Percentiles rank a stretch among this genome's conserved stretches.
Evolutionary conservation across 2,329 filamentous ascomycete species (phyloP).

Genomic region (Alternaria arbusti): DNA sequence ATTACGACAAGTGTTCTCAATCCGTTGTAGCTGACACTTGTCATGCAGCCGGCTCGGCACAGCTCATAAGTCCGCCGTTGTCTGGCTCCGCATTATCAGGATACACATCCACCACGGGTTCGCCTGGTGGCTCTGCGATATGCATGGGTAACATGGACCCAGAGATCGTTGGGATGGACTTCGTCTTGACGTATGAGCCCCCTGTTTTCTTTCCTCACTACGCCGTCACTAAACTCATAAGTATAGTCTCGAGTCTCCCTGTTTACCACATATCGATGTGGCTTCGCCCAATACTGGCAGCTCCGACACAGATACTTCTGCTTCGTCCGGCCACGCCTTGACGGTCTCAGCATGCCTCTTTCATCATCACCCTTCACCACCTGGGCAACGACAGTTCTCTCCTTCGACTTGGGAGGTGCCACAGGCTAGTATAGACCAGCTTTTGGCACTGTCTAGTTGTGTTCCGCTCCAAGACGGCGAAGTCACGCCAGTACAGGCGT

Average conservation of each 20-base stretch:
- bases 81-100: not conserved
- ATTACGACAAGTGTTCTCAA: not conserved
- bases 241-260: constrained; percentile 44
- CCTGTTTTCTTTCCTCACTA: not conserved
- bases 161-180: constrained; percentile 36
- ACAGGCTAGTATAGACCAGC: constrained; percentile 22
- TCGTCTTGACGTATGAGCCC: constrained; percentile 42
- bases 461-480: constrained; percentile 31
- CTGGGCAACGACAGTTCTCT: constrained; percentile 4
- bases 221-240: not conserved
- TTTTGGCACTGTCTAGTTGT: constrained; percentile 24
- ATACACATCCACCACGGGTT: not conserved
- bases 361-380: constrained; percentile 16
- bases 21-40: not conserved
- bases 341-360: constrained; percentile 39
- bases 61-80: not conserved
- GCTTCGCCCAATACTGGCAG: not conserved
- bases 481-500: constrained; percentile 49
- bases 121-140: not conserved
- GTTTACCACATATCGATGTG: constrained; percentile 39
- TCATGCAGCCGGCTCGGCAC: not conserved
- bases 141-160: constrained; percentile 20
- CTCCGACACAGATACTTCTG: not conserved
- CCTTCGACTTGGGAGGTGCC: constrained; percentile 22
- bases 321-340: constrained; percentile 40